Evolutionary conservation across 2,329 filamentous ascomycete genomes (phyloP), one percentile per base, ranked within the genome.

Genomic region (Lecanosticta acicola): DNA sequence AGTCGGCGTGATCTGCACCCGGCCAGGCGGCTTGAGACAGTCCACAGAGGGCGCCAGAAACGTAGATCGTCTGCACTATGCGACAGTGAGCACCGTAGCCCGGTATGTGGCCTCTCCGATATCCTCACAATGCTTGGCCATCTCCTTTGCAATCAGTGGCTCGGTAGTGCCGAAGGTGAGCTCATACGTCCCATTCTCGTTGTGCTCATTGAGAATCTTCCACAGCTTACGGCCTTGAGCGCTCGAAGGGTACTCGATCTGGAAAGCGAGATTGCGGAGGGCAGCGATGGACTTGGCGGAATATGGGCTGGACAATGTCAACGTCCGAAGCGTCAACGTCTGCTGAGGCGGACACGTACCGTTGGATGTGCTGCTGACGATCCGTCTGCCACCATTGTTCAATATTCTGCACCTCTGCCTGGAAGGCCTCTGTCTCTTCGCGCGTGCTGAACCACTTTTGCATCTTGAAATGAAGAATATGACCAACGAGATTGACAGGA

Each of bases 91-190:
- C n/a, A n/a, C n/a, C n/a, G n/a, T n/a, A n/a, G n/a, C n/a, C n/a
- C n/a, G n/a, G n/a, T n/a, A n/a, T n/a, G n/a, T n/a, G n/a, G n/a
- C n/a, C n/a, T n/a, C n/a, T n/a, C n/a, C n/a, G n/a, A n/a, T n/a
- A n/a, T 10, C 9, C 37, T 24, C 3, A 41, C 26, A 19, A 29
- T 41, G 32, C 37, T 48, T 48, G 7, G 45, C 41, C 45, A 48
- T 48, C 21, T 43, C 45, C 17, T 48, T 48, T n/a, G 41, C 45
- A 20, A 48, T 48, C 8, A 48, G 41, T 24, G 45, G 45, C 26
- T 48, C 45, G 2, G 45, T 48, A 10, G 45, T 48, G 4, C 45
- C 45, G 32, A 48, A 48, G 1, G 45, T 48, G 41, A 48, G 40
- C 45, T 48, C 45, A 16, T 48, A 48, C 2, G 40, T 29, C 3